Conservation (phyloP, 495 filamentous ascomycete species). For the Evansstolkia leycettana region DNA sequence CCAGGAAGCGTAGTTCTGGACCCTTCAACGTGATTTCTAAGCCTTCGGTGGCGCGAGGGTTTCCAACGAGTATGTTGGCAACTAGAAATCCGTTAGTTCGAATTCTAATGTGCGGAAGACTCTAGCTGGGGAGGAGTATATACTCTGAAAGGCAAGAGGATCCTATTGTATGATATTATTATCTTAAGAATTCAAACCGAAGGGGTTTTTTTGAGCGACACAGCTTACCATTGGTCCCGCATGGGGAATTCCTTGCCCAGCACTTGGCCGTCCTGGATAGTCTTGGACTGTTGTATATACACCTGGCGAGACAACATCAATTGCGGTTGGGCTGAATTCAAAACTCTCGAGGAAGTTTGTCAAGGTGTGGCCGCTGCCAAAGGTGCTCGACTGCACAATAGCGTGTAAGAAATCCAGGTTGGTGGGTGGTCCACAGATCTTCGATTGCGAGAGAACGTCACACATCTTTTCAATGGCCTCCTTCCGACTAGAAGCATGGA, state of each 20-base stretch:
- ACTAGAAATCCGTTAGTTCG: no score
- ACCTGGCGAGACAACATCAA: constrained; percentile 43
- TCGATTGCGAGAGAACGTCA: no score
- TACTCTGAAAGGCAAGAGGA: constrained; percentile 35
- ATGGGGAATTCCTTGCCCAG: constrained; percentile 37
- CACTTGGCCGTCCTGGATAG: constrained; percentile 38
- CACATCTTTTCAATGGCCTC: constrained; percentile 66
- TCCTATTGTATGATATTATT: no score
- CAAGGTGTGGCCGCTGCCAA: constrained; percentile 34
- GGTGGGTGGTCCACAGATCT: no score
- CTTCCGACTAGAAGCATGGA: constrained; percentile 55
- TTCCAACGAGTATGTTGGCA: constrained; percentile 48
- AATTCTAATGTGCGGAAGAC: no score
- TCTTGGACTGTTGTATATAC: constrained; percentile 48
- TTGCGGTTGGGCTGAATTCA: constrained; percentile 33
- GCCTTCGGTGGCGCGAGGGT: constrained; percentile 34
- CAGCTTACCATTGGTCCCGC: constrained; percentile 47
- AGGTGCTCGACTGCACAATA: no score
- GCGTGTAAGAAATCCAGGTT: no score
- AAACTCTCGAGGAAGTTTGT: constrained; percentile 42
- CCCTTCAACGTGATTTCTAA: constrained; percentile 49
- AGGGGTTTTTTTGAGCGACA: no score
- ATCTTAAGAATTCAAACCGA: no score
- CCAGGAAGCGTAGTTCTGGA: constrained; percentile 43
- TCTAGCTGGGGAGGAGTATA: no score